Base-by-base conservation (phyloP, 1,284 basidiomycete species). In the Taiwanofungus camphoratus region DNA sequence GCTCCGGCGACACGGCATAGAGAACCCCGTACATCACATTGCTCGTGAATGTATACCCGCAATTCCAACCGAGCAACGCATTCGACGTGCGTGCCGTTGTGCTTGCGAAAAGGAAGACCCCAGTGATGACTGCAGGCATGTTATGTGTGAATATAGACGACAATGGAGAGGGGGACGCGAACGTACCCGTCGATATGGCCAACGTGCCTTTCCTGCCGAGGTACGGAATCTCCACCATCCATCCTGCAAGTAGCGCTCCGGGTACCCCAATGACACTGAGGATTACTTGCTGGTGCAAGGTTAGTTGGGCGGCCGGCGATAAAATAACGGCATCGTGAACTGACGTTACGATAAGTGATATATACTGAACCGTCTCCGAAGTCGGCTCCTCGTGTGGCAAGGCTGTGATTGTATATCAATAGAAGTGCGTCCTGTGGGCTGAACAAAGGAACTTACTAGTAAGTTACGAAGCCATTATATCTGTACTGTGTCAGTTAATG, bases 21-120 rank as follows among this genome's bases (percentile, higher is more conserved):
- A 87, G 60, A 3, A 86, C 77, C 9, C 80, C 82, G 52, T 85
- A 87, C 82, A 87, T 86, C 46, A 82, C 73, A 54, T 81, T 82
- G 52, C 72, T 76, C 50, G 65, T 72, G 55, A 82, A 77, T 16
- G 67, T 71, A 52, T 80, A 82, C 16, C 76, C 82, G 52, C 82
- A 86, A 56, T 86, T 86, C 81, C 80, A 85, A 22, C 80, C 83
- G 18, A 87, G 66, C 26, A 87, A 68, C 22, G 77, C 71, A 48
- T 75, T 67, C 1, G 79, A 80, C 41, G 71, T 77, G 39, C 74
- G 68, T 20, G 82, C 73, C 4, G 80, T 83, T 26, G 85, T 87
- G 27, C 73, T 77, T 29, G 74, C 74, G 59, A 85, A 81, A 16
- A 87, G 66, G 64, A 86, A 86, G 21, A 73, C 67, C 9, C 83